Percentiles rank a stretch among this genome's conserved stretches.
Conservation (phyloP, 805 yeast genomes). For the Maudiozyma saulgeensis region DNA sequence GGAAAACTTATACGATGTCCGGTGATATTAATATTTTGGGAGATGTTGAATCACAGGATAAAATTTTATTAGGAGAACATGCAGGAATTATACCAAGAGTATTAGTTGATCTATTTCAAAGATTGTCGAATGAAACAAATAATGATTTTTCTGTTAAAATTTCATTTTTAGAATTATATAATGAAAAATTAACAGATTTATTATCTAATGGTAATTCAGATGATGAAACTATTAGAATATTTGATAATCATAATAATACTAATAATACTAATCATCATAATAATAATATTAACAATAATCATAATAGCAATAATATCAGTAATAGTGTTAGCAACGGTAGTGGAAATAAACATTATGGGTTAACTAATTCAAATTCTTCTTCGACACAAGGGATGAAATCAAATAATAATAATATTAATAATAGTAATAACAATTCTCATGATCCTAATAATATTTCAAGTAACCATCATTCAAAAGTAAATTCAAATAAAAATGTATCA, state of each 20-base stretch:
- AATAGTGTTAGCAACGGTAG: background rate
- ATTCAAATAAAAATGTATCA: background rate
- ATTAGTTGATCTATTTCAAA: conserved; percentile 44
- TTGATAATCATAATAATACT: conserved; percentile 33
- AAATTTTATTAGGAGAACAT: conserved; percentile 30
- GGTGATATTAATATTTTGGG: conserved; percentile 49
- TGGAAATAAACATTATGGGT: background rate
- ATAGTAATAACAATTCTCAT: background rate
- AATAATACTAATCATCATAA: background rate
- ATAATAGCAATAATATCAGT: background rate
- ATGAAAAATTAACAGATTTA: conserved; percentile 69
- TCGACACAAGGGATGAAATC: conserved; percentile 25
- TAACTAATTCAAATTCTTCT: background rate
- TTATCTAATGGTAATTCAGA: conserved; percentile 35
- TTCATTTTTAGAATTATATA: conserved; percentile 73
- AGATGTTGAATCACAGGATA: conserved; percentile 20
- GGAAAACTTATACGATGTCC: conserved; percentile 67
- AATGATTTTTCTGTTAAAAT: conserved; percentile 54
- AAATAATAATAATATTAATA: conserved; percentile 32
- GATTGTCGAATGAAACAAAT: conserved; percentile 31
- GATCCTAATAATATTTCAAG: conserved; percentile 1
- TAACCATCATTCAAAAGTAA: background rate
- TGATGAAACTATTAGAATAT: conserved; percentile 37
- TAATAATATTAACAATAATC: background rate
- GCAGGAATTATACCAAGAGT: conserved; percentile 61